These are phyloP conservation scores for Neofusicoccum parvum DNA, from an alignment of 2,329 filamentous ascomycete genomes.

Conservation along the genomic window DNA sequence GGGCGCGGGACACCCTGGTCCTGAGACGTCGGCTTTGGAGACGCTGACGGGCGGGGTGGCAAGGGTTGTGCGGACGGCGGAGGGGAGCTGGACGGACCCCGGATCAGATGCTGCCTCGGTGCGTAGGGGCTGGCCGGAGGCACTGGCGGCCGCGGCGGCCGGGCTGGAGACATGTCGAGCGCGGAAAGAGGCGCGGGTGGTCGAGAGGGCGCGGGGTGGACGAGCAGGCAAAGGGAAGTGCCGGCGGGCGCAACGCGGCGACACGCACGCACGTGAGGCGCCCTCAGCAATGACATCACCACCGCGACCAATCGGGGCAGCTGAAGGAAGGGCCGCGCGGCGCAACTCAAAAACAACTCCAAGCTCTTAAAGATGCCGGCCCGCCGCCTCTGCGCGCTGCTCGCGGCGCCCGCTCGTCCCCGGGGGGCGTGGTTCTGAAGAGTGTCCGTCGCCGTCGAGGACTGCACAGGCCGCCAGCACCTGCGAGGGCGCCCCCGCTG, in stretches of 20 bases:
- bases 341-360: conserved; percentile 1
- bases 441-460: neutral
- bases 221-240: neutral
- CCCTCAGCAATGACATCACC: conserved; percentile 10
- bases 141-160: neutral
- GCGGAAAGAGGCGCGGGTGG: neutral
- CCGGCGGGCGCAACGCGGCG: neutral
- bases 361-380: neutral
- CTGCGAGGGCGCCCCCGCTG: neutral
- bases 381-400: neutral
- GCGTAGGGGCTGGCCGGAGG: neutral
- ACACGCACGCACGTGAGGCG: neutral
- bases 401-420: too few relatives aligned
- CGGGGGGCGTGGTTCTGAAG: neutral
- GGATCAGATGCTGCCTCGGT: conserved; percentile 2
- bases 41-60: conserved; percentile 6
- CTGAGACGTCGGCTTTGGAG: neutral
- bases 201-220: neutral
- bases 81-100: neutral
- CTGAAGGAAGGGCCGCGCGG: conserved; percentile 10
- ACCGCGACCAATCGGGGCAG: neutral
- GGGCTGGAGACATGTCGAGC: neutral
- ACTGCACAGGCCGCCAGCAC: neutral
- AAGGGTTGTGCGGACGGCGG: conserved; percentile 20
- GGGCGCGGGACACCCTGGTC: conserved; percentile 6